Evolutionary conservation across 129 eudicot genomes (phyloP).

Genomic region (Glebionis coronaria): DNA sequence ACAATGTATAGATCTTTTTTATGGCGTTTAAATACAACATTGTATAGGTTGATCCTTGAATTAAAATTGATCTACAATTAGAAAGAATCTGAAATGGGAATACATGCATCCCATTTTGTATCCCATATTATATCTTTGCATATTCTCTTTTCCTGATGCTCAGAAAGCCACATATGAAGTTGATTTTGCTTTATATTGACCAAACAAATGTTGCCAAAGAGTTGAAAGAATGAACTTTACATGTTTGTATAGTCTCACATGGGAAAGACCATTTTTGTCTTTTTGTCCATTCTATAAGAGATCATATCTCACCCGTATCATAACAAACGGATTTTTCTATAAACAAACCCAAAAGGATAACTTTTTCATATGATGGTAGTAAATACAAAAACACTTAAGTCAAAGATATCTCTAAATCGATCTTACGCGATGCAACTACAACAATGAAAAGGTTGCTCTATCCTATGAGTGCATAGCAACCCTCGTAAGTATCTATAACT

Average conservation of each 20-base stretch:
- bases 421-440: too few relatives aligned
- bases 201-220: neutral
- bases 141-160: neutral
- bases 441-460: too few relatives aligned
- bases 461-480: too few relatives aligned
- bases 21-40: too few relatives aligned
- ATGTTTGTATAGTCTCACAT: conserved; percentile 17
- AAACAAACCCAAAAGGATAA: neutral
- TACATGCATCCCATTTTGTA: neutral
- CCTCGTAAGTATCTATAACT: too few relatives aligned
- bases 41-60: too few relatives aligned
- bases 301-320: conserved; percentile 15
- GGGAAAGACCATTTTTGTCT: conserved; percentile 25
- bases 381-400: too few relatives aligned
- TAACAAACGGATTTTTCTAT: neutral
- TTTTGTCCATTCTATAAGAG: conserved; percentile 5
- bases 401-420: too few relatives aligned
- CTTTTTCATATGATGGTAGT: too few relatives aligned
- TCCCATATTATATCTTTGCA: neutral
- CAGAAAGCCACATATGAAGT: conserved; percentile 8
- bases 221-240: conserved; percentile 8
- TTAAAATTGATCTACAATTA: too few relatives aligned
- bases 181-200: conserved; percentile 6
- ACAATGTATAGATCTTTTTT: too few relatives aligned
- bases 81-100: neutral